These are phyloP conservation scores for Eucalyptus rudis DNA, from an alignment of 345 rosid genomes.

Conservation along the genomic window DNA sequence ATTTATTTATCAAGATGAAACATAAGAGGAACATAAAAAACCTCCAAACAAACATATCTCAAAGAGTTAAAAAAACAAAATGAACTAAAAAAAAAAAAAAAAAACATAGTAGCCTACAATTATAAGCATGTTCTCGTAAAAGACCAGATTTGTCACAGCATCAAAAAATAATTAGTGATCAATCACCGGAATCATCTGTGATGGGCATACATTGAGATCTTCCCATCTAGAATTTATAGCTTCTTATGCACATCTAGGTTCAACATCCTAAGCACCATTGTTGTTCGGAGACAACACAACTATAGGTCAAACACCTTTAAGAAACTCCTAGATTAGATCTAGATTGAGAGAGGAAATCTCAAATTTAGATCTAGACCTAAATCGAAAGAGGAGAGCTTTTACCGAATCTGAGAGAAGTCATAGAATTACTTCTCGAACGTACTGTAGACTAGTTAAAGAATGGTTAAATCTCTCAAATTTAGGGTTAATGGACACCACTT, in stretches of 20 bases:
- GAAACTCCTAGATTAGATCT: not conserved
- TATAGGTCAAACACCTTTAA: not conserved
- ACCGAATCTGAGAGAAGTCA: not conserved
- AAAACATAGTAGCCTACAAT: not conserved
- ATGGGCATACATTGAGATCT: not conserved
- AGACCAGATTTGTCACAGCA: not conserved
- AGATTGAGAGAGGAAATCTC: not conserved
- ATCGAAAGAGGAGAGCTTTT: not conserved
- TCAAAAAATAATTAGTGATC: not conserved
- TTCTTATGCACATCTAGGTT: not conserved
- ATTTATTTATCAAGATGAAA: not conserved
- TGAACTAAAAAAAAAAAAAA: not conserved
- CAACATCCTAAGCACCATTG: not conserved
- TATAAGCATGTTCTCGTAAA: not conserved
- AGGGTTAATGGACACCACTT: not conserved
- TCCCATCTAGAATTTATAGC: not conserved
- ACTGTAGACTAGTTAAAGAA: not conserved
- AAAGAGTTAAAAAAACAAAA: not conserved
- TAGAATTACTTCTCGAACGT: not conserved
- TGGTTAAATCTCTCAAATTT: not conserved
- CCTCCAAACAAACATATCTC: not conserved
- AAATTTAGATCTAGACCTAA: not conserved
- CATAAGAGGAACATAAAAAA: not conserved
- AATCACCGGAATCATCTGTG: accelerated
- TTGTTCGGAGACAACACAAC: not conserved